A percentile compares a stretch with the other conserved stretches of the same genome.
These are phyloP conservation scores for Aspergillus cristatus DNA, from an alignment of 495 filamentous ascomycete genomes.

Conservation along the genomic window DNA sequence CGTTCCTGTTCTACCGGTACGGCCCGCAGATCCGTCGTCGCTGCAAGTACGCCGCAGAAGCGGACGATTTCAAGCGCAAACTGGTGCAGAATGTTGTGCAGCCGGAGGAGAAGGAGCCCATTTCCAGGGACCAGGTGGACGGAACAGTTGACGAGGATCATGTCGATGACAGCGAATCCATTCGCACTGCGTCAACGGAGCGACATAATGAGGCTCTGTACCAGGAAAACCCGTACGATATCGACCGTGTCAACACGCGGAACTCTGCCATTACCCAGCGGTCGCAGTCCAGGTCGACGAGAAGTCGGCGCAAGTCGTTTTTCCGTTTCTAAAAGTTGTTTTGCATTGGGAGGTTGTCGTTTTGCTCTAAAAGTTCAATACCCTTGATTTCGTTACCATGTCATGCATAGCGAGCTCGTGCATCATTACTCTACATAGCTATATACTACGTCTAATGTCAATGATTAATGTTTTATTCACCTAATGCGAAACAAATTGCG, in stretches of 20 bases:
- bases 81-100: slow-evolving; percentile 9
- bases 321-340: slow-evolving; percentile 4
- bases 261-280: slow-evolving; percentile 18
- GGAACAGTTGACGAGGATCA: background rate
- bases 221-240: slow-evolving; percentile 19
- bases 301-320: slow-evolving; percentile 1
- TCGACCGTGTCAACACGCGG: slow-evolving; percentile 20
- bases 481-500: too few species aligned
- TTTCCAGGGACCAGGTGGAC: background rate
- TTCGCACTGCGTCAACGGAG: slow-evolving; percentile 5
- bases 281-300: slow-evolving; percentile 7
- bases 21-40: slow-evolving; percentile 47
- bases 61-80: slow-evolving; percentile 27
- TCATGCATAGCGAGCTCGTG: too few species aligned
- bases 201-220: slow-evolving; percentile 9
- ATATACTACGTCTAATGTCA: too few species aligned
- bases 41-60: slow-evolving; percentile 61
- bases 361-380: background rate
- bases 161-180: background rate
- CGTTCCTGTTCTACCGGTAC: slow-evolving; percentile 60
- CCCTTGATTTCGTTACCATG: background rate
- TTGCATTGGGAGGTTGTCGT: too few species aligned
- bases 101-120: slow-evolving; percentile 1
- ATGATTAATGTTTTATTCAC: too few species aligned
- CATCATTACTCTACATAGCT: too few species aligned